Evolutionary conservation across 2,329 filamentous ascomycete species (phyloP).

Genomic region (Didymella lethalis): DNA sequence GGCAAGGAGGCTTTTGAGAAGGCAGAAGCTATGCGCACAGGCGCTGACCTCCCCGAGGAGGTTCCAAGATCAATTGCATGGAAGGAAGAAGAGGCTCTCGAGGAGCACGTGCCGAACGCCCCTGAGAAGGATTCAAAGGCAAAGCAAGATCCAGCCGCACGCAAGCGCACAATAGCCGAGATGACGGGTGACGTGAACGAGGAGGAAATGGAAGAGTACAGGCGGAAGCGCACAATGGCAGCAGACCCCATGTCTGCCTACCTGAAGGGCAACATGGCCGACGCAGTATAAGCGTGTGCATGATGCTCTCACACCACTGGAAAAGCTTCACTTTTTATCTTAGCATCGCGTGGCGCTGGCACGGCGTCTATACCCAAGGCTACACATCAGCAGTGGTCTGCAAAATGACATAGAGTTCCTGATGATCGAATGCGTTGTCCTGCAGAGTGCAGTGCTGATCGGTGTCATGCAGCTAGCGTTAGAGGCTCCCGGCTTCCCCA

Average conservation of each 20-base stretch:
- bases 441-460: conserved; percentile 37
- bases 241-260: conserved; percentile 89
- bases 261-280: conserved; percentile 74
- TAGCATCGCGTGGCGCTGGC: conserved; percentile 48
- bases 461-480: conserved; percentile 34
- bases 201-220: conserved; percentile 85
- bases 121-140: conserved; percentile 53
- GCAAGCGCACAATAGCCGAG: conserved; percentile 80
- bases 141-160: conserved; percentile 54
- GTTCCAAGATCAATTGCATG: conserved; percentile 53
- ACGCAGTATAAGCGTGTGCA: conserved; percentile 57
- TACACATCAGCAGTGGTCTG: conserved; percentile 33
- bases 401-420: conserved; percentile 47
- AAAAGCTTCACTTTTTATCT: conserved; percentile 27
- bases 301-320: conserved; percentile 26
- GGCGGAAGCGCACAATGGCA: conserved; percentile 74
- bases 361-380: conserved; percentile 33
- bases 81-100: conserved; percentile 52
- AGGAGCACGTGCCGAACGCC: conserved; percentile 56
- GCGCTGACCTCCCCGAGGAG: conserved; percentile 53
- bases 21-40: conserved; percentile 68
- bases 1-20: conserved; percentile 83
- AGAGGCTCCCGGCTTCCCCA: conserved; percentile 24
- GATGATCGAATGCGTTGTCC: conserved; percentile 47
- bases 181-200: conserved; percentile 81